Percentiles rank a stretch among this genome's conserved stretches.
Evolutionary conservation across 2,329 filamentous ascomycete genomes (phyloP).

Genomic region (Epichloe baconii): DNA sequence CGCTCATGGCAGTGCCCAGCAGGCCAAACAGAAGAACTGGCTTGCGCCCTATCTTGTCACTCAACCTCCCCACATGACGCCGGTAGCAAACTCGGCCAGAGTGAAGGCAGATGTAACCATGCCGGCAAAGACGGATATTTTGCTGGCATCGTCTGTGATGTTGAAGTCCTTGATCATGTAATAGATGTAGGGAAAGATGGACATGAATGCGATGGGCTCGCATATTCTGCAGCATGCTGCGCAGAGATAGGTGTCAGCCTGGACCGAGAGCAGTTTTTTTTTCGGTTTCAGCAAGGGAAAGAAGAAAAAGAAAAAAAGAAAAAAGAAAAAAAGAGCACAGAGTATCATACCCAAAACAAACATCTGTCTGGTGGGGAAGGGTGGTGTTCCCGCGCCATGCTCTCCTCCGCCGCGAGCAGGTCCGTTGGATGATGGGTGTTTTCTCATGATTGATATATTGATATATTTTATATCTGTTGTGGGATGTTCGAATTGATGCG

Average conservation of each 20-base stretch:
- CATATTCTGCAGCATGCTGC: slow-evolving; percentile 86
- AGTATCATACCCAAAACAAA: slow-evolving; percentile 35
- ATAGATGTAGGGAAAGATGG: slow-evolving; percentile 96
- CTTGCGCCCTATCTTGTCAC: slow-evolving; percentile 84
- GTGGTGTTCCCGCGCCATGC: slow-evolving; percentile 13
- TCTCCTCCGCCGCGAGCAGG: slow-evolving; percentile 13
- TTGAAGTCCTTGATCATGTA: slow-evolving; percentile 92
- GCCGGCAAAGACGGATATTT: slow-evolving; percentile 84
- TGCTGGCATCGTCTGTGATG: slow-evolving; percentile 62
- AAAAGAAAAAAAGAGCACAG: neutral
- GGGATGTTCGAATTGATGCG: neutral
- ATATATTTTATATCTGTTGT: neutral
- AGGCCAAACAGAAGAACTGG: slow-evolving; percentile 84
- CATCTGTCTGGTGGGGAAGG: slow-evolving; percentile 33
- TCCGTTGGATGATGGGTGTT: slow-evolving; percentile 13
- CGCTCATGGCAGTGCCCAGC: slow-evolving; percentile 81
- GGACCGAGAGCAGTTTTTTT: no score
- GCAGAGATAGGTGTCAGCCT: neutral
- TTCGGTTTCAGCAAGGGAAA: neutral
- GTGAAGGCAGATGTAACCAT: slow-evolving; percentile 96
- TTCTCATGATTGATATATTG: slow-evolving; percentile 15
- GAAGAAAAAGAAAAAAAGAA: neutral
- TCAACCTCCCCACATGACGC: slow-evolving; percentile 89
- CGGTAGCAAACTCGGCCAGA: slow-evolving; percentile 86
- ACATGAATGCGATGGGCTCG: slow-evolving; percentile 99